Percentiles rank a stretch among this genome's conserved stretches.
These are phyloP conservation scores for Platanthera zijinensis DNA, from an alignment of 106 monocot species.

Conservation along the genomic window DNA sequence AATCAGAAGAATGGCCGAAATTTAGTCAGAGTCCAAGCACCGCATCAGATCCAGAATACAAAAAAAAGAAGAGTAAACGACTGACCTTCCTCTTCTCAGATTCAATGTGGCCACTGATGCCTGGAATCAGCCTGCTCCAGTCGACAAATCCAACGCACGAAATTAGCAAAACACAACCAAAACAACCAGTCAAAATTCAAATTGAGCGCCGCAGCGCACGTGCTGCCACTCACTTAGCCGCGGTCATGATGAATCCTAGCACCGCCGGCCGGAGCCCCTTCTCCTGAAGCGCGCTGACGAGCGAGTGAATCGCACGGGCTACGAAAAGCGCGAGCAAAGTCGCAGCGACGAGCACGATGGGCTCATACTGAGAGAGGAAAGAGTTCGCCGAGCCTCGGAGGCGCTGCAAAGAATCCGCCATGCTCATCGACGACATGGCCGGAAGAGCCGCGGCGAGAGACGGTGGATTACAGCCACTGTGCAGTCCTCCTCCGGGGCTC, in stretches of 20 bases:
- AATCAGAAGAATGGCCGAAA: not conserved
- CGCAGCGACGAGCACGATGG: slow-evolving; percentile 51
- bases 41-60: not conserved
- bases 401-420: slow-evolving; percentile 23
- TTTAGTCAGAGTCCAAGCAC: not conserved
- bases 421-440: not conserved
- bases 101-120: slow-evolving; percentile 58
- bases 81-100: slow-evolving; percentile 86
- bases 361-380: slow-evolving; percentile 70
- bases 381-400: slow-evolving; percentile 45
- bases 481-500: not conserved
- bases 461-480: not conserved
- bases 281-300: slow-evolving; percentile 33
- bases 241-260: slow-evolving; percentile 36
- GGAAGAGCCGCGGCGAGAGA: not conserved
- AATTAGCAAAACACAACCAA: not conserved
- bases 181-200: not conserved
- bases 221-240: slow-evolving; percentile 39
- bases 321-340: slow-evolving; percentile 51
- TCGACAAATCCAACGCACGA: slow-evolving; percentile 11
- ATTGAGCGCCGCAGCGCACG: not conserved
- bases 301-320: slow-evolving; percentile 43
- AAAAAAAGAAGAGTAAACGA: not conserved
- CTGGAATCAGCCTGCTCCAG: slow-evolving; percentile 68
- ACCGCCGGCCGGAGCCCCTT: slow-evolving; percentile 43